Evolutionary conservation across 768 basidiomycete genomes (phyloP), one percentile per base, ranked within the genome.

Genomic region (Baorangia bicolor): DNA sequence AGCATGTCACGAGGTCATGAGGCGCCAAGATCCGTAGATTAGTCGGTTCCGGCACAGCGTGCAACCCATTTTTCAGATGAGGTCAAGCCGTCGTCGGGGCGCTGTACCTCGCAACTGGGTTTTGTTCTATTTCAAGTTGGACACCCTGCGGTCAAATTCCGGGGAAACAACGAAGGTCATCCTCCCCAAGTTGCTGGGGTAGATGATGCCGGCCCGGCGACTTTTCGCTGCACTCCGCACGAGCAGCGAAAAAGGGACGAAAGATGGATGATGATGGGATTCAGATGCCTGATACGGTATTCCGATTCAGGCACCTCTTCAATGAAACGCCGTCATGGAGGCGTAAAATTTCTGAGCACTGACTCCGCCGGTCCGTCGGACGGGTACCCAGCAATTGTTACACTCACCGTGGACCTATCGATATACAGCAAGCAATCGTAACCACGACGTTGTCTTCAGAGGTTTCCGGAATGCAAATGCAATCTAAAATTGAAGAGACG

Each of bases 1-100:
- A n/a, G n/a, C n/a, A n/a, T n/a, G n/a, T n/a, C n/a, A 58, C 21
- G 39, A 34, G 51, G 33, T 37, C 51, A 38, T 41, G 45, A 20
- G 21, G 43, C 30, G 18, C 21, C 51, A 48, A 38, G 44, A 61
- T 48, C 43, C 50, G 51, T 45, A 35, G 46, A 2, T 4, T 10
- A 31, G 1, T 31, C 28, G 41, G 37, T 31, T 39, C 31, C 39
- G 37, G 23, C 16, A 6, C 5, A 21, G 8, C 30, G 33, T 4
- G n/a, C 23, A 39, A 33, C 11, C 18, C 8, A 21, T 10, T 13
- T 39, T 18, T 39, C 28, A n/a, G 27, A 49, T 25, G n/a, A 28
- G 14, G 23, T 33, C 35, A 27, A 14, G 20, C 27, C 45, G 38
- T 50, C n/a, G 33, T 45, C 4, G 38, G 30, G 25, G 42, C 10